Conservation (phyloP, 1,139 yeast species). For the Pichia cactophila region DNA sequence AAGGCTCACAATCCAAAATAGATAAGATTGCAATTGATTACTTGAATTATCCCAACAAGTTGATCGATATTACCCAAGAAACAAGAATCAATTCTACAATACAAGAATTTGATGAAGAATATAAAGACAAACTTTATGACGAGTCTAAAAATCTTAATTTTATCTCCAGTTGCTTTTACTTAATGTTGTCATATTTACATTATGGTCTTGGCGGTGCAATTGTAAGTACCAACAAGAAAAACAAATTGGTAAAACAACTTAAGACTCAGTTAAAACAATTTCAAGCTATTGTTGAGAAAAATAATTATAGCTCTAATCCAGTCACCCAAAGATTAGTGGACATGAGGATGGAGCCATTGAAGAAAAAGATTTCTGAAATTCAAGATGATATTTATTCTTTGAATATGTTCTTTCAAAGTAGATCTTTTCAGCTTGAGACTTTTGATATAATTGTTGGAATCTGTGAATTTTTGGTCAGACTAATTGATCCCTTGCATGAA, state of each 20-base stretch:
- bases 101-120: slow-evolving; percentile 58
- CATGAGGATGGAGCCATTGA: slow-evolving; percentile 24
- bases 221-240: slow-evolving; percentile 48
- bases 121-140: slow-evolving; percentile 21
- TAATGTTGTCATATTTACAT: slow-evolving; percentile 72
- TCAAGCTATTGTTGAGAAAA: slow-evolving; percentile 28
- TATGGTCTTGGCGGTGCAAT: slow-evolving; percentile 83
- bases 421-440: slow-evolving; percentile 51
- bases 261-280: slow-evolving; percentile 45
- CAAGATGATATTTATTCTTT: slow-evolving; percentile 46
- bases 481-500: slow-evolving; percentile 61
- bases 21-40: slow-evolving; percentile 72
- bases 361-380: slow-evolving; percentile 24
- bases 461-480: slow-evolving; percentile 59
- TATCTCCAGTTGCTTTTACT: slow-evolving; percentile 79
- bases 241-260: slow-evolving; percentile 44
- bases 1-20: slow-evolving; percentile 42
- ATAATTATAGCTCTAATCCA: slow-evolving; percentile 23
- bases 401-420: slow-evolving; percentile 51
- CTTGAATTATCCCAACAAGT: slow-evolving; percentile 38
- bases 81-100: slow-evolving; percentile 74
- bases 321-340: slow-evolving; percentile 27
- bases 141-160: slow-evolving; percentile 47
- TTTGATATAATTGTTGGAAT: slow-evolving; percentile 76
- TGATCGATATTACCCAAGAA: slow-evolving; percentile 68